phyloP scores from a whole-genome alignment of 768 basidiomycete genomes.

The Porphyrellus cyaneotinctus region DNA sequence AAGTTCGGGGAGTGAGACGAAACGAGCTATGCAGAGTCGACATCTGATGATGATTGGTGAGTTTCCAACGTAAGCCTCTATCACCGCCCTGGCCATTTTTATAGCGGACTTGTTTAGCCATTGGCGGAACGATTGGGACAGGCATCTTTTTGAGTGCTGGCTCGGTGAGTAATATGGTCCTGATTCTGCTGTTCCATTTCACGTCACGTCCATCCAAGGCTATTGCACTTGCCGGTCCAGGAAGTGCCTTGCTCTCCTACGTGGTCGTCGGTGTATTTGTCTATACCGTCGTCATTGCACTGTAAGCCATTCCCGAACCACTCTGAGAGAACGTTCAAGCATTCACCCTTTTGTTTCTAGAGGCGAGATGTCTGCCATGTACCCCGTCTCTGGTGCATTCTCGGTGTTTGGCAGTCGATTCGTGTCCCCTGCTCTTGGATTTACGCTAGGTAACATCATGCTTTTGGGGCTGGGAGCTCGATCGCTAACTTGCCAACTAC shows the following conservation, averaged over 20 bases:
- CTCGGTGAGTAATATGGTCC: conserved; percentile 32
- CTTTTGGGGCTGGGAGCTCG: not conserved
- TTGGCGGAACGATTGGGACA: conserved; percentile 57
- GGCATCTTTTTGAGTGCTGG: conserved; percentile 61
- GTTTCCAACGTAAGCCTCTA: not conserved
- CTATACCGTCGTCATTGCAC: conserved; percentile 56
- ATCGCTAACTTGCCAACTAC: not conserved
- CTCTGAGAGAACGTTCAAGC: not conserved
- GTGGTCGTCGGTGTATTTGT: conserved; percentile 56
- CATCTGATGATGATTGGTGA: conserved; percentile 43
- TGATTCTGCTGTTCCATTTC: not conserved
- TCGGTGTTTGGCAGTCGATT: conserved; percentile 55
- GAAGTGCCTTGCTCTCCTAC: conserved; percentile 59
- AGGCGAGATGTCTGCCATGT: conserved; percentile 66
- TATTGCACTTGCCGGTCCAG: conserved; percentile 55
- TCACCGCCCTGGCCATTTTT: not conserved
- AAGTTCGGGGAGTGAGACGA: conserved; percentile 26
- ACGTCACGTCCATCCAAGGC: conserved; percentile 30
- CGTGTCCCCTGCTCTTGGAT: conserved; percentile 57
- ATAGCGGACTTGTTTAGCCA: conserved; percentile 33
- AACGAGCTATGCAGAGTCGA: conserved; percentile 38
- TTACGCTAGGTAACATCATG: conserved; percentile 43
- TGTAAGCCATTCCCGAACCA: conserved; percentile 32
- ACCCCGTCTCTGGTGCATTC: conserved; percentile 59
- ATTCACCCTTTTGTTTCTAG: conserved; percentile 23